Evolutionary conservation across 1,139 yeast species (phyloP).

Genomic region (Yamadazyma songkhlaensis): DNA sequence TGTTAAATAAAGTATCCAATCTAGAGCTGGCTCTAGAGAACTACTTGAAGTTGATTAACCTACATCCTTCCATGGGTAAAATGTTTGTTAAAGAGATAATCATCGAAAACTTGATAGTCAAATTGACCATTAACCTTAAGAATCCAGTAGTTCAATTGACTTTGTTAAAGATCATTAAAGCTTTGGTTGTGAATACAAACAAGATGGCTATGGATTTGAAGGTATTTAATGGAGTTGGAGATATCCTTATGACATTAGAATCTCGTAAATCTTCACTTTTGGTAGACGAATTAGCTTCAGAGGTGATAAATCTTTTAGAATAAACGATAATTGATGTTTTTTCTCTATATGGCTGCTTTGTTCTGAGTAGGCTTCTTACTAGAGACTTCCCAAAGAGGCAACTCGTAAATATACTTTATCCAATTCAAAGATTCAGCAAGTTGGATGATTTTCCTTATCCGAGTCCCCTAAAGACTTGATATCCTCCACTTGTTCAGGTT

Average conservation of each 20-base stretch:
- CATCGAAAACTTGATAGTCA: slow-evolving; percentile 26
- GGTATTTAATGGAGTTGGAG: slow-evolving; percentile 6
- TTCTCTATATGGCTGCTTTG: too few species aligned
- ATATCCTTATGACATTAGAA: slow-evolving; percentile 18
- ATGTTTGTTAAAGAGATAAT: slow-evolving; percentile 27
- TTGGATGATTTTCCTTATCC: too few species aligned
- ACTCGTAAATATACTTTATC: too few species aligned
- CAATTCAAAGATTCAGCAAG: too few species aligned
- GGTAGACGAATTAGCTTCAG: slow-evolving; percentile 34
- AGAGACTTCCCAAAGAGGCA: too few species aligned
- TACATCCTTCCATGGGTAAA: slow-evolving; percentile 17
- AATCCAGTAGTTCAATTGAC: slow-evolving; percentile 39
- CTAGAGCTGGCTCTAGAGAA: slow-evolving; percentile 40
- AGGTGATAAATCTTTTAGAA: slow-evolving; percentile 14
- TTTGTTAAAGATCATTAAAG: slow-evolving; percentile 31
- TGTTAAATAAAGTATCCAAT: slow-evolving; percentile 38
- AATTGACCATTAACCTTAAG: slow-evolving; percentile 25
- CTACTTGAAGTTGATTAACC: slow-evolving; percentile 32
- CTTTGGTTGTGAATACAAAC: slow-evolving; percentile 13
- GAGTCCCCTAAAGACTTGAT: too few species aligned
- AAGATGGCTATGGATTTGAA: background rate
- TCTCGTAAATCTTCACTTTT: slow-evolving; percentile 30
- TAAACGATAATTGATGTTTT: too few species aligned
- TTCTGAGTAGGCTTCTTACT: too few species aligned
- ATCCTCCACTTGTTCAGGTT: too few species aligned